These are phyloP conservation scores for Fomitopsis serialis DNA, from an alignment of 768 basidiomycete genomes.

Conservation along the genomic window DNA sequence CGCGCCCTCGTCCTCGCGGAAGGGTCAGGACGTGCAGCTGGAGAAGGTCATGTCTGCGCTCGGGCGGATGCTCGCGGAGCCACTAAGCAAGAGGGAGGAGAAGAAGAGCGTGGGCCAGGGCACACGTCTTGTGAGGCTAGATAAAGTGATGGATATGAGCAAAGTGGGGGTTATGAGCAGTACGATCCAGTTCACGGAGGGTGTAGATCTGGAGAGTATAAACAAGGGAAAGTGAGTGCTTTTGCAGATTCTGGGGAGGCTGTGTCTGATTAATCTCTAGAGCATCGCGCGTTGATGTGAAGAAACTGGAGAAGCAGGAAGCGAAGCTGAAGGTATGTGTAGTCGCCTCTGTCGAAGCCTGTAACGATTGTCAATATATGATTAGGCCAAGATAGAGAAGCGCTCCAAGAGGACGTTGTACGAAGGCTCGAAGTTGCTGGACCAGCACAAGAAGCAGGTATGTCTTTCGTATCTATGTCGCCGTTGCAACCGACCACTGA, in stretches of 20 bases:
- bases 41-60: slow-evolving; percentile 65
- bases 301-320: slow-evolving; percentile 95
- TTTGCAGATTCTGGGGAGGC: slow-evolving; percentile 12
- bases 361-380: no score
- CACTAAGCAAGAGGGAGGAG: slow-evolving; percentile 51
- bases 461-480: slow-evolving; percentile 9
- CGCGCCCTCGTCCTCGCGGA: slow-evolving; percentile 35
- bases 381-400: slow-evolving; percentile 94
- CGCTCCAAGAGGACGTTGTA: slow-evolving; percentile 86
- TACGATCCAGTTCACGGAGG: slow-evolving; percentile 75
- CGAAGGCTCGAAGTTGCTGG: slow-evolving; percentile 93
- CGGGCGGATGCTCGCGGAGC: slow-evolving; percentile 58
- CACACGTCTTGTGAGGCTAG: slow-evolving; percentile 62
- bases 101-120: slow-evolving; percentile 46
- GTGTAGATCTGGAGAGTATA: slow-evolving; percentile 86
- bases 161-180: slow-evolving; percentile 69
- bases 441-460: slow-evolving; percentile 88
- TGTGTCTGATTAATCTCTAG: slow-evolving; percentile 29
- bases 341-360: no score
- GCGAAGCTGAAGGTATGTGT: slow-evolving; percentile 78
- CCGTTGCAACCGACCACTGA: not conserved
- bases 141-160: slow-evolving; percentile 87
- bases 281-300: slow-evolving; percentile 88
- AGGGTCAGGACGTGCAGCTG: slow-evolving; percentile 36
- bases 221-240: slow-evolving; percentile 83